These are phyloP conservation scores for Termitomyces sp. DNA, from an alignment of 768 basidiomycete species.

Conservation along the genomic window DNA sequence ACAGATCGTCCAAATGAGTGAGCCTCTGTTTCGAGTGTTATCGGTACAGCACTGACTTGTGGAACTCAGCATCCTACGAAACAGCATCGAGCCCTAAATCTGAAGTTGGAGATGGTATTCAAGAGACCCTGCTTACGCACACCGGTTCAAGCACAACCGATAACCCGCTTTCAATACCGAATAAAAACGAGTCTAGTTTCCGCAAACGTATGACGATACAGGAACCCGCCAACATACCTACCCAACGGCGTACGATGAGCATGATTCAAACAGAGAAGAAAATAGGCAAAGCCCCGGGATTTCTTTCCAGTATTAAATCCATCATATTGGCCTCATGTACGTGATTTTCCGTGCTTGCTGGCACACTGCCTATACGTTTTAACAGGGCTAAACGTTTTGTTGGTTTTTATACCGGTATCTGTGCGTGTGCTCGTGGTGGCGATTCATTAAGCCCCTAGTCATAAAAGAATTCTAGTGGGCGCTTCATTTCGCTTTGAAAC, in stretches of 20 bases:
- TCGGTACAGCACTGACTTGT: not conserved
- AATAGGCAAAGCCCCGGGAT: conserved; percentile 42
- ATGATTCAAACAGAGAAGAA: conserved; percentile 35
- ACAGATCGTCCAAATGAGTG: not conserved
- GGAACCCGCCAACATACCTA: not conserved
- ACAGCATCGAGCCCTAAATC: conserved; percentile 7
- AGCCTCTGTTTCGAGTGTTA: no score
- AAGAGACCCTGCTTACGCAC: not conserved
- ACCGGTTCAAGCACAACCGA: not conserved
- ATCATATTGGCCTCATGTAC: conserved; percentile 58
- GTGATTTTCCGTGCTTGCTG: conserved; percentile 11
- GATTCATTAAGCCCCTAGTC: not conserved
- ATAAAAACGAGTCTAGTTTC: not conserved
- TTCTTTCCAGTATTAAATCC: conserved; percentile 44
- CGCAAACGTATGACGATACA: conserved; percentile 7
- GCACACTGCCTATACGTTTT: not conserved
- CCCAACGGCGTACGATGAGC: not conserved
- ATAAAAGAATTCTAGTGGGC: conserved; percentile 53
- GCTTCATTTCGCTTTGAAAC: conserved; percentile 54
- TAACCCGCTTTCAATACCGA: not conserved
- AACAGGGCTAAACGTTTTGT: conserved; percentile 66
- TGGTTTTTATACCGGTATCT: conserved; percentile 70
- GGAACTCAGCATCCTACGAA: not conserved
- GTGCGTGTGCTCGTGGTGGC: conserved; percentile 29
- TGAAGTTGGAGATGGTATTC: not conserved